Conservation (phyloP, 352 stramenopile species). For the Globisporangium recalcitrans region DNA sequence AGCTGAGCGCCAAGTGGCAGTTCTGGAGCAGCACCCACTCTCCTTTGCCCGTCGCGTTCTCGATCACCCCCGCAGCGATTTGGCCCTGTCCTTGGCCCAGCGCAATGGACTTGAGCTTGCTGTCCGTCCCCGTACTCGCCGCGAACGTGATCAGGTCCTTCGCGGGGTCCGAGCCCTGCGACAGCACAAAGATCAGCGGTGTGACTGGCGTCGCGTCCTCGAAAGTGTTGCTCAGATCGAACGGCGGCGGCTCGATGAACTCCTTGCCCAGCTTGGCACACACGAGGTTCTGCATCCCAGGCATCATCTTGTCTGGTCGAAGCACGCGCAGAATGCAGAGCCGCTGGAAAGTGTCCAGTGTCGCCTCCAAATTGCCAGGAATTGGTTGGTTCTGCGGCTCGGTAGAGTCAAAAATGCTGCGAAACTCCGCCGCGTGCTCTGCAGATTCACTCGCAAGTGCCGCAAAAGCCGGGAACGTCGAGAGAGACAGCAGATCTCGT, state of each 20-base stretch:
- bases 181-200: conserved; percentile 92
- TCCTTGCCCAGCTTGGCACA: conserved; percentile 72
- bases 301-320: conserved; percentile 79
- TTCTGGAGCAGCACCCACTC: conserved; percentile 96
- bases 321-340: conserved; percentile 77
- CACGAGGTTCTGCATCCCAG: conserved; percentile 89
- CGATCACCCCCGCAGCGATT: conserved; percentile 89
- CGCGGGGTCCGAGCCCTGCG: conserved; percentile 90
- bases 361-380: conserved; percentile 44
- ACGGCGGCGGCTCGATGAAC: conserved; percentile 91
- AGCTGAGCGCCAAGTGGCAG: conserved; percentile 92
- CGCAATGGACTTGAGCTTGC: conserved; percentile 91
- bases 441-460: conserved; percentile 46
- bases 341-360: conserved; percentile 79
- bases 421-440: conserved; percentile 45
- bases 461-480: conserved; percentile 62
- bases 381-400: conserved; percentile 77
- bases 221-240: conserved; percentile 89
- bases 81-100: conserved; percentile 91
- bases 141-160: conserved; percentile 92
- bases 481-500: conserved; percentile 70
- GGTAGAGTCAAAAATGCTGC: conserved; percentile 73
- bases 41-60: conserved; percentile 79
- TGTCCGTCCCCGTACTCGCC: conserved; percentile 75
- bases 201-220: conserved; percentile 85